Evolutionary conservation across 2,329 filamentous ascomycete genomes (phyloP), one percentile per base, ranked within the genome.

Genomic region (Aspergillus latus): DNA sequence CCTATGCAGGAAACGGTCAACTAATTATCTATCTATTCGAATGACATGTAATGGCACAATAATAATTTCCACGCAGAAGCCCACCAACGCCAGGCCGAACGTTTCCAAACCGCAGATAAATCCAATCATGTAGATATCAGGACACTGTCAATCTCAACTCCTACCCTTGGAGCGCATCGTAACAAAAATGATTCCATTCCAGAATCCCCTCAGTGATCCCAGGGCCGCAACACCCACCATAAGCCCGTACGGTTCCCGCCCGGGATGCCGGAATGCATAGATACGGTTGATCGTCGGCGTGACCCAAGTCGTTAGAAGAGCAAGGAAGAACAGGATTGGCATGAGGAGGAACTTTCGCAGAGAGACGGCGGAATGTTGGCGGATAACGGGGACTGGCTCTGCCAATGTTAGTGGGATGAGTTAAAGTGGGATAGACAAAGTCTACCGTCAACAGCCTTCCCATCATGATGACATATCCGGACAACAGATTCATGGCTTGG

Each of bases 301-400:
- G 13, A 74, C 68, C 72, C 72, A 74, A 2, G 73, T 70, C 6
- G 64, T 60, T 11, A 74, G 52, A 28, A 74, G 58, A 4, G 70
- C 71, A 2, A 74, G 58, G 50, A 73, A 73, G 57, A 74, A 74
- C 16, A 74, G 60, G 3, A 71, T 63, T 1, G 72, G 73, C 73
- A 76, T 75, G 13, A 75, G 64, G 11, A 75, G 64, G 52, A 74
- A 75, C 52, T 75, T 72, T 8, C 71, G 60, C 42, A 76, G 68
- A 0, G 73, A 75, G 0, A 75, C 62, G 13, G 32, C 54, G 34
- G 30, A 46, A 54, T 42, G 49, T 56, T 34, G 49, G 30, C 28
- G 54, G 36, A 29, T 42, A 2, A 36, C 9, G 28, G 15, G 48
- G 15, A 10, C 52, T 55, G 16, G 10, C 15, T 49, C 61, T 61